Percentiles rank a stretch among this genome's conserved stretches.
Evolutionary conservation across 2,329 filamentous ascomycete species (phyloP).

Genomic region (Coniosporium tulheliwenetii): DNA sequence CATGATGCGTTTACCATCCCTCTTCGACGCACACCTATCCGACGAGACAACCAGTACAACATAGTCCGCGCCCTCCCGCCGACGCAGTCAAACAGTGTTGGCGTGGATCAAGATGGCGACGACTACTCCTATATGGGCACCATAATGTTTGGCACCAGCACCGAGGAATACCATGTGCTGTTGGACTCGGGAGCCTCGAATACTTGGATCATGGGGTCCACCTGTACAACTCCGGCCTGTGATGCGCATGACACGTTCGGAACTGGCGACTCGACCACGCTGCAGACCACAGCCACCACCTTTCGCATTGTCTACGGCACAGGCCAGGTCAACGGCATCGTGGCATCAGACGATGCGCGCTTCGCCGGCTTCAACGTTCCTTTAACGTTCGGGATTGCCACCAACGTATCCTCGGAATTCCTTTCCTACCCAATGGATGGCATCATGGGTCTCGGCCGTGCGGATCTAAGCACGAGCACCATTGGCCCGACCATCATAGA

Average conservation of each 20-base stretch:
- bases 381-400: conserved; percentile 59
- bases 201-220: conserved; percentile 68
- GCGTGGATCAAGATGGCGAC: conserved; percentile 36
- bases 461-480: conserved; percentile 21
- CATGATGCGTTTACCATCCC: too few relatives aligned
- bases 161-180: conserved; percentile 35
- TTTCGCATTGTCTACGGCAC: conserved; percentile 66
- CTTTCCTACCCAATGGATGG: conserved; percentile 70
- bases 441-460: conserved; percentile 63
- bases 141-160: conserved; percentile 32
- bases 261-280: conserved; percentile 45
- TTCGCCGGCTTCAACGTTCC: conserved; percentile 49
- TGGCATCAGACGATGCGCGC: conserved; percentile 50
- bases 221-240: conserved; percentile 54
- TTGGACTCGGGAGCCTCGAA: conserved; percentile 44
- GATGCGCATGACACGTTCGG: conserved; percentile 55
- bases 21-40: conserved; percentile 12
- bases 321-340: conserved; percentile 51
- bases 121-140: conserved; percentile 39
- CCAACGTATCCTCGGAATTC: conserved; percentile 59
- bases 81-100: conserved; percentile 28
- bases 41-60: conserved; percentile 32
- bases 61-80: conserved; percentile 25
- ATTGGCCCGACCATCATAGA: conserved; percentile 51
- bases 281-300: conserved; percentile 32